These are phyloP conservation scores for thale cress (Arabidopsis thaliana) DNA, from an alignment of 345 rosid species.

Conservation along the genomic window TAIR10.1 NC_003070.9:7819501-7820000, in stretches of 20 bases:
- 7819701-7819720: conserved; percentile 74
- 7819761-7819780: conserved; percentile 37
- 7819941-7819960: conserved; percentile 84
- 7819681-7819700: conserved; percentile 83
- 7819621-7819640: neutral
- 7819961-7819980: conserved; percentile 70
- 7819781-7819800: neutral
- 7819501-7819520: conserved; percentile 93
- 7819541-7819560: conserved; percentile 74
- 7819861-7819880: conserved; percentile 82
- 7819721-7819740: conserved; percentile 76
- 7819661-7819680: conserved; percentile 87
- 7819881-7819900: conserved; percentile 65
- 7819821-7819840: neutral
- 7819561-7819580: conserved; percentile 57
- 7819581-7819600: neutral
- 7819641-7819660: conserved; percentile 86
- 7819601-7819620: neutral
- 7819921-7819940: conserved; percentile 71
- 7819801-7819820: neutral
- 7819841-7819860: conserved; percentile 54
- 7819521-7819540: conserved; percentile 70
- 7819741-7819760: conserved; percentile 84
- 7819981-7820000: neutral
- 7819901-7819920: conserved; percentile 66